Evolutionary conservation across 2,329 filamentous ascomycete species (phyloP).

Genomic region (Beauveria sp.): DNA sequence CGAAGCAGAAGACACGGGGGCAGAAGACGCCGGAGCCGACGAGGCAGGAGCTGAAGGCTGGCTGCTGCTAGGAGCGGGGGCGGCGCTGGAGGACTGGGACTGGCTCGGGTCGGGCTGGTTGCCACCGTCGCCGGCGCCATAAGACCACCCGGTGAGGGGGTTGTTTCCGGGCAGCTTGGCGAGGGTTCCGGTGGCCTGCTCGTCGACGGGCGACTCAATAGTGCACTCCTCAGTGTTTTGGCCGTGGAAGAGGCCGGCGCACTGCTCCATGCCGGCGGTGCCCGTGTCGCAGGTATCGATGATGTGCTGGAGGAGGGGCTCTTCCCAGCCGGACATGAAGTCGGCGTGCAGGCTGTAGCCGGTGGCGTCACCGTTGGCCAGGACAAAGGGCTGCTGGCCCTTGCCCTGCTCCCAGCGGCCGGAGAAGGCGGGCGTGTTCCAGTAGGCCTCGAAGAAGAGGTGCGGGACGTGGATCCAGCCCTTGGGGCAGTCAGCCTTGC

Average conservation of each 20-base stretch:
- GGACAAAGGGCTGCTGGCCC: constrained; percentile 56
- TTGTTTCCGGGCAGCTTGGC: constrained; percentile 47
- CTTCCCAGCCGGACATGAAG: constrained; percentile 68
- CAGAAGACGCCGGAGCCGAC: background rate
- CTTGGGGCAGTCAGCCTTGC: constrained; percentile 45
- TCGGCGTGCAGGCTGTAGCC: constrained; percentile 66
- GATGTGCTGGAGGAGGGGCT: constrained; percentile 54
- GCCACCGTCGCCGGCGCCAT: constrained; percentile 23
- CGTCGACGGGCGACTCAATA: constrained; percentile 39
- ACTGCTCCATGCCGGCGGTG: constrained; percentile 53
- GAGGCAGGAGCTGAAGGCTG: background rate
- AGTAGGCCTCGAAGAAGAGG: constrained; percentile 53
- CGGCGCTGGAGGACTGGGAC: background rate
- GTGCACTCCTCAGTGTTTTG: constrained; percentile 45
- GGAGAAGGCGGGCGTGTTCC: constrained; percentile 46
- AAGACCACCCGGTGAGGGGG: constrained; percentile 43
- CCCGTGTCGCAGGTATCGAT: constrained; percentile 59
- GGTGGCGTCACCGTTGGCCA: constrained; percentile 61
- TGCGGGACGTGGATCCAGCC: constrained; percentile 49
- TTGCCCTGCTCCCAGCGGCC: constrained; percentile 46
- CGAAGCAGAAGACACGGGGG: background rate
- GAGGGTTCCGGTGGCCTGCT: constrained; percentile 36
- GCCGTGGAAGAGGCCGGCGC: constrained; percentile 47
- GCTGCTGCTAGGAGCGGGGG: background rate
- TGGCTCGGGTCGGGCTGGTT: background rate